phyloP scores from a whole-genome alignment of 208 protist species.

The Leishmania guyanensis region DNA sequence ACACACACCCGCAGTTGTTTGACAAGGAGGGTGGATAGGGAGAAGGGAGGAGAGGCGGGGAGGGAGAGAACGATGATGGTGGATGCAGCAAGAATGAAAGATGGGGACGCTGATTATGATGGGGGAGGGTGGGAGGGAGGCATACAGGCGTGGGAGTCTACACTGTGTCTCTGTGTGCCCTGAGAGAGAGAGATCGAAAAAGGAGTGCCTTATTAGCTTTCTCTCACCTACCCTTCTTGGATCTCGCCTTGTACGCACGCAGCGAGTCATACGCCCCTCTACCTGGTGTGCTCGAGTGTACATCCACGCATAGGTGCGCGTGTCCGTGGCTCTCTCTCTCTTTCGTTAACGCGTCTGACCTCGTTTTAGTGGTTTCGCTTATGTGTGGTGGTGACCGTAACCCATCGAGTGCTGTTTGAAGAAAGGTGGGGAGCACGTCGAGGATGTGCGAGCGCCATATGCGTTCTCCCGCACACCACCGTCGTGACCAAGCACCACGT shows the following conservation, averaged over 20 bases:
- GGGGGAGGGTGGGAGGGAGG: background rate
- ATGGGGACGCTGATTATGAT: constrained; percentile 1
- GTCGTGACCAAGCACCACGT: background rate
- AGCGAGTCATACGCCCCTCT: background rate
- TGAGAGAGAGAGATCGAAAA: background rate
- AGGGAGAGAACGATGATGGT: background rate
- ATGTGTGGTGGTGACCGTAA: background rate
- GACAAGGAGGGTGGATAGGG: background rate
- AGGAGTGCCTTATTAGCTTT: background rate
- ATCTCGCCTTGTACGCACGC: background rate
- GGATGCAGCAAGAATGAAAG: constrained; percentile 10
- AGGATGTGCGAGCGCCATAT: background rate
- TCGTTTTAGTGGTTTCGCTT: background rate
- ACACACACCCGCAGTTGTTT: constrained; percentile 5
- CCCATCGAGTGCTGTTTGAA: background rate
- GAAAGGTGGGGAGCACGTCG: background rate
- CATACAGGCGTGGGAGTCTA: background rate
- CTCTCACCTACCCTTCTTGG: background rate
- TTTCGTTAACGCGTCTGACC: background rate
- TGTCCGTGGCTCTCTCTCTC: too few relatives aligned
- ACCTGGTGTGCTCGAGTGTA: background rate
- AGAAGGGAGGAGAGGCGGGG: background rate
- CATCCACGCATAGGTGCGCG: background rate
- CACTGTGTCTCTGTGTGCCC: background rate
- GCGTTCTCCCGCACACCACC: background rate